Conservation (phyloP, 441 rosid species). For the Eutrema salsugineum region DNA sequence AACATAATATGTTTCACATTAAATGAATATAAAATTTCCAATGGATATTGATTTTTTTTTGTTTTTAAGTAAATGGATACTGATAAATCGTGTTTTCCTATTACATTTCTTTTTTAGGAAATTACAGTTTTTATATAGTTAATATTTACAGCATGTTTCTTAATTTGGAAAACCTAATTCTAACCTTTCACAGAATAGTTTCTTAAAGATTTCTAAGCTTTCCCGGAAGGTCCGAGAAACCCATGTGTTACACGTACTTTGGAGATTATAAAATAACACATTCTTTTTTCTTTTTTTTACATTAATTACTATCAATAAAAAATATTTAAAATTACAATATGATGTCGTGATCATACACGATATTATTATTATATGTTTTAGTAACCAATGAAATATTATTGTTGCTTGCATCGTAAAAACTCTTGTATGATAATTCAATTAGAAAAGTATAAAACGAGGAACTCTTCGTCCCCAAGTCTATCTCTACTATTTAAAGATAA, state of each 20-base stretch:
- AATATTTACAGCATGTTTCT: not conserved
- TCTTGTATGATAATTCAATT: not conserved
- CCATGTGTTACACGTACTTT: constrained; percentile 23
- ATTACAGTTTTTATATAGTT: no score
- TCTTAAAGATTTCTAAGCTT: constrained; percentile 3
- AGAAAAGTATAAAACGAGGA: not conserved
- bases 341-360: constrained; percentile 1
- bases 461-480: not conserved
- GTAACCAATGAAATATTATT: not conserved
- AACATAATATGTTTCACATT: no score
- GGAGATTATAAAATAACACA: not conserved
- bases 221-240: constrained; percentile 2
- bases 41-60: no score
- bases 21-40: no score
- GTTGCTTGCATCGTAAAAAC: constrained; percentile 13
- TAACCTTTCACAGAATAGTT: constrained; percentile 19
- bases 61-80: no score
- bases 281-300: no score
- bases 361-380: not conserved
- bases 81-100: not conserved
- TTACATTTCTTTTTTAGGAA: not conserved
- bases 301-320: not conserved
- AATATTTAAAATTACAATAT: not conserved
- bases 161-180: constrained; percentile 22
- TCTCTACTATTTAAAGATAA: not conserved